Evolutionary conservation across 129 eudicot species (phyloP), one percentile per base, ranked within the genome.

Genomic region (Rutidosis leptorrhynchoides): DNA sequence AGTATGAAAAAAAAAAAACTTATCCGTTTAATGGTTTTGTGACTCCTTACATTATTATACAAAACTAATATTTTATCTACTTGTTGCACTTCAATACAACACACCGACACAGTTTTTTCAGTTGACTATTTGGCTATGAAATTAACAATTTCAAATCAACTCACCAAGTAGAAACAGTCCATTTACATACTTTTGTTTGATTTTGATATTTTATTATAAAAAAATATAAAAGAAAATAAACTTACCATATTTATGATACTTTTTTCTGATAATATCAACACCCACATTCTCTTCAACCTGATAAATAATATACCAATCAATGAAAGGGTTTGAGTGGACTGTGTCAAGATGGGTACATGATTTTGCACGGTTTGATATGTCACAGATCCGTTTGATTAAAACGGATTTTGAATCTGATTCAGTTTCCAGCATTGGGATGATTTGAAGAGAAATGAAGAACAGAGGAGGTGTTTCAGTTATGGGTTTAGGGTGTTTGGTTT

Each of bases 241-340:
- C 65, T n/a, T 70, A 85, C 96, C 96, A 53, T 85, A 83, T 65
- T 83, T 83, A 35, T 65, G 90, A 61, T 85, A 89, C 72, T 83
- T 85, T 76, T 79, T 89, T 73, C 88, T 71, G 33, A 85, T 85
- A 54, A 26, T 29, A 65, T 81, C 85, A 37, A 63, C 61, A 32
- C 78, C 84, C 70, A 83, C 94, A 83, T 86, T 72, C 48, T 89
- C 90, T 57, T 73, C 80, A 74, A 89, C 79, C 95, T 89, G 53
- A 29, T 62, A 84, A 17, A 90, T 66, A 58, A 86, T 80, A 68
- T 81, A 90, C 97, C 97, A 86, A 60, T 90, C 90, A 52, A 90
- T 78, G 72, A 86, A 82, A 10, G 86, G 83, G 55, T 37, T 37
- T 7, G 84, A 68, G 19, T 53, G 30, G 28, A 27, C 46, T 1